Evolutionary conservation across 2,329 filamentous ascomycete genomes (phyloP).

Genomic region (Pseudopyrenochaeta lycopersici): DNA sequence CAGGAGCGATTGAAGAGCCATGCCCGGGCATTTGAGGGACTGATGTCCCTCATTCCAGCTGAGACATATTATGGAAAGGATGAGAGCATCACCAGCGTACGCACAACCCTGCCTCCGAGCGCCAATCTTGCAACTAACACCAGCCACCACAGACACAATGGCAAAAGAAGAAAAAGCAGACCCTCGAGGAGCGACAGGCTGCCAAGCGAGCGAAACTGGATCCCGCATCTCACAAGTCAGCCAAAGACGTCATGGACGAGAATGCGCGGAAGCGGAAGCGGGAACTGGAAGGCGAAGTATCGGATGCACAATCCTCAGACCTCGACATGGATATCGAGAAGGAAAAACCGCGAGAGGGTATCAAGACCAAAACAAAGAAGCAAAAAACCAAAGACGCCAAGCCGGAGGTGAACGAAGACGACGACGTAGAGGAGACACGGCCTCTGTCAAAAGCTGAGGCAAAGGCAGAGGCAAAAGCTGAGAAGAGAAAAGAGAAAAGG

Average conservation of each 20-base stretch:
- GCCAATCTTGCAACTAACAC: slow-evolving; percentile 17
- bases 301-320: slow-evolving; percentile 40
- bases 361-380: slow-evolving; percentile 53
- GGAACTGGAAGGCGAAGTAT: slow-evolving; percentile 69
- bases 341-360: slow-evolving; percentile 50
- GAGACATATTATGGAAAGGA: slow-evolving; percentile 92
- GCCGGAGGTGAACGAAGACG: slow-evolving; percentile 39
- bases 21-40: slow-evolving; percentile 82
- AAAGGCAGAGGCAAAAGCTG: slow-evolving; percentile 53
- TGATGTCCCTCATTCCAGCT: slow-evolving; percentile 87
- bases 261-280: slow-evolving; percentile 77
- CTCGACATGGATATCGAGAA: slow-evolving; percentile 46
- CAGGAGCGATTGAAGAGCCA: slow-evolving; percentile 64
- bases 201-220: slow-evolving; percentile 86
- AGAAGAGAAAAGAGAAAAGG: slow-evolving; percentile 57
- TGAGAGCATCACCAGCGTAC: slow-evolving; percentile 69
- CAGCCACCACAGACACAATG: slow-evolving; percentile 77
- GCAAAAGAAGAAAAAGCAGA: slow-evolving; percentile 96
- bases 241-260: slow-evolving; percentile 93
- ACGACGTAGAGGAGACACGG: slow-evolving; percentile 51
- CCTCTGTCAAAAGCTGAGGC: slow-evolving; percentile 47
- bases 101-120: slow-evolving; percentile 48
- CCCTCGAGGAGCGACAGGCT: slow-evolving; percentile 75
- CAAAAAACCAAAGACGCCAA: slow-evolving; percentile 49
- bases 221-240: slow-evolving; percentile 87